These are phyloP conservation scores for Botrytis pseudocinerea DNA, from an alignment of 2,329 filamentous ascomycete genomes.

Conservation along the genomic window DNA sequence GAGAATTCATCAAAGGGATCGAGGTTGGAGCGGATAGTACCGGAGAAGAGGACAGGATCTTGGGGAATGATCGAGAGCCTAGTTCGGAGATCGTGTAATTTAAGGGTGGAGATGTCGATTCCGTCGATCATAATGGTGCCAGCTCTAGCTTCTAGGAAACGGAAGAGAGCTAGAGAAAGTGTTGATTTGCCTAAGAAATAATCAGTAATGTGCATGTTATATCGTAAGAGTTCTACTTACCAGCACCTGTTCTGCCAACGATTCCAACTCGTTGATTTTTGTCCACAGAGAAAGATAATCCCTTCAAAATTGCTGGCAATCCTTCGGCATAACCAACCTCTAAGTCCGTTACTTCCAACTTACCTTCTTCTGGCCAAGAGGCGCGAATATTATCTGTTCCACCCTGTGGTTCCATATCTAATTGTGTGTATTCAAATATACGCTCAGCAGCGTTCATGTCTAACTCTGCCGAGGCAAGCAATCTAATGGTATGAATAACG, in stretches of 20 bases:
- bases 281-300: slow-evolving; percentile 64
- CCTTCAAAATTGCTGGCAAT: slow-evolving; percentile 67
- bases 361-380: slow-evolving; percentile 72
- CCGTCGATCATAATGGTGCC: slow-evolving; percentile 39
- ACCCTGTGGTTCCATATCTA: slow-evolving; percentile 64
- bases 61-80: slow-evolving; percentile 41
- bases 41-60: slow-evolving; percentile 84
- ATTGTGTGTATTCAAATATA: slow-evolving; percentile 69
- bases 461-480: slow-evolving; percentile 68
- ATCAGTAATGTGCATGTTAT: slow-evolving; percentile 26
- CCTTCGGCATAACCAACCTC: slow-evolving; percentile 71
- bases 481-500: slow-evolving; percentile 63
- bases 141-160: slow-evolving; percentile 44
- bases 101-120: slow-evolving; percentile 39
- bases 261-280: slow-evolving; percentile 54
- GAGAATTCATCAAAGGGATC: slow-evolving; percentile 85
- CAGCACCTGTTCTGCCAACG: slow-evolving; percentile 37
- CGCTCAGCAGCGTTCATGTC: slow-evolving; percentile 77
- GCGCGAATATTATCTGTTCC: slow-evolving; percentile 59
- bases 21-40: slow-evolving; percentile 81
- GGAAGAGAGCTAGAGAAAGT: slow-evolving; percentile 33
- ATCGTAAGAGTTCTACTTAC: slow-evolving; percentile 29
- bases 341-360: slow-evolving; percentile 69
- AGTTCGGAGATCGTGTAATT: slow-evolving; percentile 37
- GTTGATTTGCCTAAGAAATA: slow-evolving; percentile 33